Evolutionary conservation across 2,329 filamentous ascomycete species (phyloP).

Genomic region (Talaromyces sp.): DNA sequence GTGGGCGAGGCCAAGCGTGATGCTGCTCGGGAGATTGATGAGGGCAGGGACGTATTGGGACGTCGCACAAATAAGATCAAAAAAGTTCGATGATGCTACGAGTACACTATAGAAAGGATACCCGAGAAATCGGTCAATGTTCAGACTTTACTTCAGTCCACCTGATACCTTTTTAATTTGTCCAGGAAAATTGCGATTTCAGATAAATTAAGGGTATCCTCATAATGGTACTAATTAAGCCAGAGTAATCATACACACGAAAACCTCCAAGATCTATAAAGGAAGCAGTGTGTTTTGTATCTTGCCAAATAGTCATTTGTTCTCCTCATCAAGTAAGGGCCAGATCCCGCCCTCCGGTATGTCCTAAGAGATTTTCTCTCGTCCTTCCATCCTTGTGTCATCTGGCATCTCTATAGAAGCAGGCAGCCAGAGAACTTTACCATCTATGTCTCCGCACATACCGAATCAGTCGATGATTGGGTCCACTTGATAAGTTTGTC

Average conservation of each 20-base stretch:
- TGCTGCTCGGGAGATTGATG: constrained; percentile 84
- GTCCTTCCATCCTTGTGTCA: neutral
- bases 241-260: constrained; percentile 1
- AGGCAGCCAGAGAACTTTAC: neutral
- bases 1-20: constrained; percentile 96
- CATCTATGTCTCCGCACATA: neutral
- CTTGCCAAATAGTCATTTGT: neutral
- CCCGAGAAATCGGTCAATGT: neutral
- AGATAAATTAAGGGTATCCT: constrained; percentile 14
- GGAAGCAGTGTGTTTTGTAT: neutral
- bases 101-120: constrained; percentile 17
- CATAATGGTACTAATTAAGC: constrained; percentile 7
- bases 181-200: neutral
- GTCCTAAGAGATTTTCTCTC: neutral
- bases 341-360: neutral
- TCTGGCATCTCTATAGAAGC: neutral
- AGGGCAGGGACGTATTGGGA: constrained; percentile 86
- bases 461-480: constrained; percentile 14
- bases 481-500: constrained; percentile 14
- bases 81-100: constrained; percentile 30
- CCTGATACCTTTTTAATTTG: neutral
- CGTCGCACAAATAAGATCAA: constrained; percentile 58
- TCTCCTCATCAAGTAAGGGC: neutral
- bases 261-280: neutral
- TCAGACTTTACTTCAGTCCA: neutral